Evolutionary conservation across 202 grass and related monocot species (phyloP), one percentile per base, ranked within the genome.

Genomic region (Carex sylvatica): DNA sequence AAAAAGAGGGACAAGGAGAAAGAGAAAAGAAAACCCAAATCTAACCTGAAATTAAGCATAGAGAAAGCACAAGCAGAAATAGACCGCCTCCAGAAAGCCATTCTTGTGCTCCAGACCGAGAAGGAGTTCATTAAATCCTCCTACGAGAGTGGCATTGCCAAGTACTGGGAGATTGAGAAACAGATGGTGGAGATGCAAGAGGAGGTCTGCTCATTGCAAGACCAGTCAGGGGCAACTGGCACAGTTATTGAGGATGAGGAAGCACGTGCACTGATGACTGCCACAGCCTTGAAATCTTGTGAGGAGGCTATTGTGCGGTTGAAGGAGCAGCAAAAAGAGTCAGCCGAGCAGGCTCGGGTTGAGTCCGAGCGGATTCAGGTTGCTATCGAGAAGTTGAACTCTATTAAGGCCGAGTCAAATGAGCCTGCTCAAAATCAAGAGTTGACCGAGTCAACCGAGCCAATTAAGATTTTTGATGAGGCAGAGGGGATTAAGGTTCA

Each of bases 111-210:
- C 31, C 92, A 95, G 69, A 98, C 92, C 0, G 89, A 98, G 83
- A 97, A 97, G 65, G 92, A 97, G 82, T 94, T 92, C 30, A 84
- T 97, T 4, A 98, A 98, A 78, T 91, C 87, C 70, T 87, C 92
- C 75, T 98, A 98, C 6, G 90, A 94, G 75, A 91, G 53, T 68
- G 90, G 92, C 24, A 88, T 98, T 70, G 84, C 86, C 2, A 93
- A 88, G 58, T 98, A 89, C 47, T 87, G 95, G 95, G 92, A 93
- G 60, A 90, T 98, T 6, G 92, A 95, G 65, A 98, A 91, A 86
- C 83, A 88, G 79, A 91, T 97, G 56, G 74, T 83, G 2, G 92
- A 94, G 49, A 83, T 82, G 36, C 90, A 98, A 82, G 87, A 92
- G 65, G 79, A 91, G 61, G 85, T 94, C 18, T 97, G 74, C 19